Evolutionary conservation across 176 grass and related monocot genomes (phyloP).

Genomic region (Otatea glauca): DNA sequence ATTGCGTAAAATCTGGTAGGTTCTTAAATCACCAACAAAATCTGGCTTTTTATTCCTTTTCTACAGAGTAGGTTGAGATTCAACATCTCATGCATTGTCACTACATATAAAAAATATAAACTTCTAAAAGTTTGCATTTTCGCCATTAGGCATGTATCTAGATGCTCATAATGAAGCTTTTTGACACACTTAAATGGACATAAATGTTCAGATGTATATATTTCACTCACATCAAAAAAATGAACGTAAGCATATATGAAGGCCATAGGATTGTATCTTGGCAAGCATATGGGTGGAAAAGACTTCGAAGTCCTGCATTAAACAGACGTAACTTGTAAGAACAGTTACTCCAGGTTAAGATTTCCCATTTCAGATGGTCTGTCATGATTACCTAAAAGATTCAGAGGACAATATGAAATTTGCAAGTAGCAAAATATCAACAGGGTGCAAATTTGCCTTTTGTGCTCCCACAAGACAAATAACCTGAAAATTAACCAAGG

Average conservation of each 20-base stretch:
- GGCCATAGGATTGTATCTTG: constrained; percentile 98
- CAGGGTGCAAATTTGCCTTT: constrained; percentile 88
- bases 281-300: constrained; percentile 95
- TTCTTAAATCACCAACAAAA: constrained; percentile 8
- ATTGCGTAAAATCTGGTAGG: constrained; percentile 1
- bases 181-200: neutral
- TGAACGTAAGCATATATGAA: constrained; percentile 94
- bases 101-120: neutral
- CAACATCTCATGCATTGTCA: neutral
- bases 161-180: neutral
- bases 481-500: constrained; percentile 63
- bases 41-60: neutral
- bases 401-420: constrained; percentile 93
- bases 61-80: neutral
- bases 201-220: neutral
- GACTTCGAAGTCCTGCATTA: constrained; percentile 91
- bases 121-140: neutral
- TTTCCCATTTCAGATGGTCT: constrained; percentile 23
- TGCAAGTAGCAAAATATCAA: constrained; percentile 93
- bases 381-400: constrained; percentile 85
- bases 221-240: constrained; percentile 96
- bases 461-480: constrained; percentile 97
- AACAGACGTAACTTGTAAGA: constrained; percentile 39
- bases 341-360: constrained; percentile 14
- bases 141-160: neutral